Evolutionary conservation across 2,329 filamentous ascomycete species (phyloP).

Genomic region (Biscogniauxia mediterranea): DNA sequence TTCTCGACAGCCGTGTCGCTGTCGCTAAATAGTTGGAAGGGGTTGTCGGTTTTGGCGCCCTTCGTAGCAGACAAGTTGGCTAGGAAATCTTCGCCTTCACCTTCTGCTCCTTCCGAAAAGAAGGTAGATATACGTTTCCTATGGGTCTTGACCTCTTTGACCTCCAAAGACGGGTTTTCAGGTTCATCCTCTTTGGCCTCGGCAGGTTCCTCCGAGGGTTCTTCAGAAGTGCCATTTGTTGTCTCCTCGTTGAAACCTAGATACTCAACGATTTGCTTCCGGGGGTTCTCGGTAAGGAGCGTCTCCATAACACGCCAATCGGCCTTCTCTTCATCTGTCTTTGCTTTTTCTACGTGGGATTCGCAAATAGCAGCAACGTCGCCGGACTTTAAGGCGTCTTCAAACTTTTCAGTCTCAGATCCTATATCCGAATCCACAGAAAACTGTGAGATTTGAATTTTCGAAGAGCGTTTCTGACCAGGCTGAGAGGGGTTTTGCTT

Average conservation of each 20-base stretch:
- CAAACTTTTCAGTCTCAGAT: slow-evolving; percentile 82
- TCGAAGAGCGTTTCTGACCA: slow-evolving; percentile 68
- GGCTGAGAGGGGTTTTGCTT: slow-evolving; percentile 55
- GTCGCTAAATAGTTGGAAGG: slow-evolving; percentile 85
- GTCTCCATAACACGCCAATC: slow-evolving; percentile 96
- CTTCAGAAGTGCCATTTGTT: slow-evolving; percentile 46
- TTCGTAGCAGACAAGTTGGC: slow-evolving; percentile 83
- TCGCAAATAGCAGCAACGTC: slow-evolving; percentile 79
- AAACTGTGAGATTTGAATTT: slow-evolving; percentile 82
- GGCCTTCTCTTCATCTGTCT: slow-evolving; percentile 86
- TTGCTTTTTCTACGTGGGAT: slow-evolving; percentile 70
- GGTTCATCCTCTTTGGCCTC: slow-evolving; percentile 45
- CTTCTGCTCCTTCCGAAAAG: slow-evolving; percentile 68
- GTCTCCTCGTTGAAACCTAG: slow-evolving; percentile 75
- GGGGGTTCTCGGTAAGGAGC: slow-evolving; percentile 79
- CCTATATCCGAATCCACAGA: slow-evolving; percentile 83
- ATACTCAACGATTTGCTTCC: slow-evolving; percentile 81
- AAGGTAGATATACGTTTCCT: slow-evolving; percentile 72
- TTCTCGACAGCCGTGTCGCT: slow-evolving; percentile 83
- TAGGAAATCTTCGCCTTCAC: slow-evolving; percentile 81
- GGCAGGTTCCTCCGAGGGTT: slow-evolving; percentile 33
- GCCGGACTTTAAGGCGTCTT: slow-evolving; percentile 74
- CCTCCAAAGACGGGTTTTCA: slow-evolving; percentile 43
- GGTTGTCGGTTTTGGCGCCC: slow-evolving; percentile 88
- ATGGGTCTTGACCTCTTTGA: slow-evolving; percentile 37